Percentiles rank a stretch among this genome's conserved stretches.
Conservation (phyloP, 192 early-diverging fungal genomes). For the Paraglomus brasilianum region DNA sequence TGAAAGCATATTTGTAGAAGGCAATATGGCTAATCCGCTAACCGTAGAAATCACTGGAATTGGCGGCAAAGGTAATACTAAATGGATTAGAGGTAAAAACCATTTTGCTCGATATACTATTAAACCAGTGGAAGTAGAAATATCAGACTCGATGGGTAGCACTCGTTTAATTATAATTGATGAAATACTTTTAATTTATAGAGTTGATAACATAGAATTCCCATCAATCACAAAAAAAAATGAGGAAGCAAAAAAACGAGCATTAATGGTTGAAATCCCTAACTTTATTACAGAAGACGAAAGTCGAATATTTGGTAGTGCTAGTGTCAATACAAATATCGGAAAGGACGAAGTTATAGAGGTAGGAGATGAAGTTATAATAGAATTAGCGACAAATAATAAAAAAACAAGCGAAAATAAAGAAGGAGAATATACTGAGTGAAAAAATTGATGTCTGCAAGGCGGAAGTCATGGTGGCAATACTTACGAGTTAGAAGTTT, state of each 20-base stretch:
- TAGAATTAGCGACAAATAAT: background rate
- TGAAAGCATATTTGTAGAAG: conserved; percentile 7
- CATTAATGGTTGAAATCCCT: background rate
- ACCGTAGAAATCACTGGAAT: conserved; percentile 1
- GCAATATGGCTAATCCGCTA: conserved; percentile 12
- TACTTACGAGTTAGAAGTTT: conserved; percentile 6
- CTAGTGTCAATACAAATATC: background rate
- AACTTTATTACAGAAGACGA: background rate
- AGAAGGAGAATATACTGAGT: background rate
- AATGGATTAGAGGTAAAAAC: background rate
- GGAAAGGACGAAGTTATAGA: conserved; percentile 2
- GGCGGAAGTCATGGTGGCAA: too few species aligned
- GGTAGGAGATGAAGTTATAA: background rate
- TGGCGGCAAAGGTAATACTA: too few species aligned
- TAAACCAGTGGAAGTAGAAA: background rate
- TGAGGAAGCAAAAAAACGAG: conserved; percentile 2
- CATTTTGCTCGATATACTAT: conserved; percentile 8
- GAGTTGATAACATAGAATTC: background rate
- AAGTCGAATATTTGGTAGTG: too few species aligned
- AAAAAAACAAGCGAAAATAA: conserved; percentile 1
- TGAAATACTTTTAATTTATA: background rate
- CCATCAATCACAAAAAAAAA: background rate
- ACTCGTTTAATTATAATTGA: background rate
- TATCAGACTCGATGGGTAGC: too few species aligned
- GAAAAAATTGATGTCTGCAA: conserved; percentile 4